phyloP scores from a whole-genome alignment of 2,329 filamentous ascomycete genomes.

The Neonectria sp. region DNA sequence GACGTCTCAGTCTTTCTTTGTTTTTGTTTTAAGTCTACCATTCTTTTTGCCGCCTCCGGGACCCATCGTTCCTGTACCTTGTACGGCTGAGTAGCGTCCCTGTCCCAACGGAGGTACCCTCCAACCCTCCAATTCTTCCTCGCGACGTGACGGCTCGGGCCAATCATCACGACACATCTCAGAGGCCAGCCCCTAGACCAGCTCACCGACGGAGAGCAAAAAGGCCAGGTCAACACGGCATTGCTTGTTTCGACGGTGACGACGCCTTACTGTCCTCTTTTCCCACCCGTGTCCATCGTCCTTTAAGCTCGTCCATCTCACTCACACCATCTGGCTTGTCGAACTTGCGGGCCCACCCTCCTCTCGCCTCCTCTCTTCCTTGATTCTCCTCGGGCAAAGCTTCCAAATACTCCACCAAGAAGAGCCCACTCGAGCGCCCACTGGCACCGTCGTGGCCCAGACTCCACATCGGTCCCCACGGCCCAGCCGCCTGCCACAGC shows the following conservation, averaged over 20 bases:
- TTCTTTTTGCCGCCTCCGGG: conserved; percentile 1
- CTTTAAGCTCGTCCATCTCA: conserved; percentile 11
- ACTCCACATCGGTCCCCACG: conserved; percentile 42
- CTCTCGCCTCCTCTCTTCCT: conserved; percentile 32
- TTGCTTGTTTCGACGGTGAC: conserved; percentile 17
- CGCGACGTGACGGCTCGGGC: not conserved
- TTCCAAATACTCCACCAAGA: conserved; percentile 40
- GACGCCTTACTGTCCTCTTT: conserved; percentile 1
- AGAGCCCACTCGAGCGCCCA: conserved; percentile 22
- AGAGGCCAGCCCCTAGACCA: not conserved
- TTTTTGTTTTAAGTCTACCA: conserved; percentile 3
- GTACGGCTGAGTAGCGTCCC: conserved; percentile 2
- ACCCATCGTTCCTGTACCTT: conserved; percentile 2
- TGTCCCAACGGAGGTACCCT: not conserved
- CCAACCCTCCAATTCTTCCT: conserved; percentile 3
- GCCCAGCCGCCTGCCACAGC: conserved; percentile 37
- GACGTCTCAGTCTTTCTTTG: conserved; percentile 5
- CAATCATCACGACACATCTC: conserved; percentile 8
- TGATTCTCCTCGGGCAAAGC: conserved; percentile 43
- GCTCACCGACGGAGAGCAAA: conserved; percentile 1
- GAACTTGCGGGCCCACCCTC: conserved; percentile 23
- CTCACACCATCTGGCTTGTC: conserved; percentile 24
- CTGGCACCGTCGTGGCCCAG: conserved; percentile 32
- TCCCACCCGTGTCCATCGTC: conserved; percentile 5
- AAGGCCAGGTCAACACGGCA: conserved; percentile 8